Evolutionary conservation across 352 stramenopile species (phyloP), one percentile per base, ranked within the genome.

Genomic region (Globisporangium polare): DNA sequence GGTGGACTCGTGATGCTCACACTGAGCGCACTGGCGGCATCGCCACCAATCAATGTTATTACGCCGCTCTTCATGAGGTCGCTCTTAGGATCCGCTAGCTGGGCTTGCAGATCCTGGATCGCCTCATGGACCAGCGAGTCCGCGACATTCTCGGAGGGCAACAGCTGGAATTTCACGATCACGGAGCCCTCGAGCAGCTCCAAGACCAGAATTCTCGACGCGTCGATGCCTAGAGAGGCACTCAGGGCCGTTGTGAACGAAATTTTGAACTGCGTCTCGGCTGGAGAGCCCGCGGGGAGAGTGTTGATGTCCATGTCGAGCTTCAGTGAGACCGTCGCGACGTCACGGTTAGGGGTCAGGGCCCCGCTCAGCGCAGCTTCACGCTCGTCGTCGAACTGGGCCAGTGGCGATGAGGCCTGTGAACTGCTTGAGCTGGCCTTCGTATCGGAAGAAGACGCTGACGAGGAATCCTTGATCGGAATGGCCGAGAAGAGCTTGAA

Each of bases 221-320:
- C 10, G 24, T 78, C 75, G 42, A 90, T 86, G 7, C 69, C 68
- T 9, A 90, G 56, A 2, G 80, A 80, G 0, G 29, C 56, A 5
- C 74, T 66, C 4, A 91, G 24, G 0, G 73, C 62, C 17, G 56
- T 22, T 0, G 71, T 67, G 39, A 91, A 88, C 6, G 59, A 62
- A 0, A 41, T 33, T 50, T 89, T 88, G 65, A 91, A 89, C 1
- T 71, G 22, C 4, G 60, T 56, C 61, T 90, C 80, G 26, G 79
- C 78, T 5, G 41, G 60, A 2, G 80, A 89, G 0, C 77, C 78
- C n/a, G 66, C 22, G 0, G 80, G 80, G 15, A 89, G 68, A 4
- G 75, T 66, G 22, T 59, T 72, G 33, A 89, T 89, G 53, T 89
- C 75, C 54, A 83, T 86, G 43, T 89, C 72, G 9, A 91, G 71